Conservation (phyloP, 2,329 filamentous ascomycete genomes). For the Daldinia eschscholtzii region DNA sequence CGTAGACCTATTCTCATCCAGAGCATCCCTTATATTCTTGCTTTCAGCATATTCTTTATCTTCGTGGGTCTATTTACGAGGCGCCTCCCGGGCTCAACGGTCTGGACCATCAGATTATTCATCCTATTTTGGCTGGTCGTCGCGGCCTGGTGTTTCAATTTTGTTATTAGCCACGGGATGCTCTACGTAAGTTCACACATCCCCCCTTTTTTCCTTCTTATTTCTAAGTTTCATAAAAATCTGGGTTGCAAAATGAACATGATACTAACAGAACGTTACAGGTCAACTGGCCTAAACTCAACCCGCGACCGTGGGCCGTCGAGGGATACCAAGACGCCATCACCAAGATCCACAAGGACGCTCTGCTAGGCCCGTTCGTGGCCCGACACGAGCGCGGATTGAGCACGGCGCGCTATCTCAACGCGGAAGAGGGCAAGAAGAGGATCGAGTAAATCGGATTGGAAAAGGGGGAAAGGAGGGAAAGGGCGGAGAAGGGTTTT, state of each 20-base stretch:
- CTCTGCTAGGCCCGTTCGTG: constrained; percentile 81
- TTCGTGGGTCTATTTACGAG: constrained; percentile 80
- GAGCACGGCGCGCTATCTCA: constrained; percentile 84
- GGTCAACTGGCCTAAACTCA: constrained; percentile 99
- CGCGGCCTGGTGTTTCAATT: constrained; percentile 77
- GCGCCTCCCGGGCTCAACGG: constrained; percentile 76
- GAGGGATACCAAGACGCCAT: constrained; percentile 93
- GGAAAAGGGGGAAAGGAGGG: background rate
- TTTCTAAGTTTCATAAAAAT: background rate
- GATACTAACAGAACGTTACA: constrained; percentile 56
- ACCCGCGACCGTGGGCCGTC: constrained; percentile 84
- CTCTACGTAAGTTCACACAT: constrained; percentile 84
- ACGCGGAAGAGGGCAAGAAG: constrained; percentile 97
- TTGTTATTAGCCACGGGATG: constrained; percentile 87
- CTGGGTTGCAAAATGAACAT: background rate
- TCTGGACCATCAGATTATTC: constrained; percentile 87
- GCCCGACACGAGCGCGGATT: constrained; percentile 82
- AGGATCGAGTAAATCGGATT: constrained; percentile 78
- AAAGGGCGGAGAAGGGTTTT: constrained; percentile 5
- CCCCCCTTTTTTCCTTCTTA: constrained; percentile 28
- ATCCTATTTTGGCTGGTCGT: constrained; percentile 81
- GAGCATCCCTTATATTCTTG: constrained; percentile 90
- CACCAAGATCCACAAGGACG: constrained; percentile 83
- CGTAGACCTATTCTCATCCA: constrained; percentile 88
- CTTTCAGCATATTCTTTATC: constrained; percentile 87